Percentiles rank a stretch among this genome's conserved stretches.
Conservation (phyloP, 2,329 filamentous ascomycete species). For the Aspergillus awamori region DNA sequence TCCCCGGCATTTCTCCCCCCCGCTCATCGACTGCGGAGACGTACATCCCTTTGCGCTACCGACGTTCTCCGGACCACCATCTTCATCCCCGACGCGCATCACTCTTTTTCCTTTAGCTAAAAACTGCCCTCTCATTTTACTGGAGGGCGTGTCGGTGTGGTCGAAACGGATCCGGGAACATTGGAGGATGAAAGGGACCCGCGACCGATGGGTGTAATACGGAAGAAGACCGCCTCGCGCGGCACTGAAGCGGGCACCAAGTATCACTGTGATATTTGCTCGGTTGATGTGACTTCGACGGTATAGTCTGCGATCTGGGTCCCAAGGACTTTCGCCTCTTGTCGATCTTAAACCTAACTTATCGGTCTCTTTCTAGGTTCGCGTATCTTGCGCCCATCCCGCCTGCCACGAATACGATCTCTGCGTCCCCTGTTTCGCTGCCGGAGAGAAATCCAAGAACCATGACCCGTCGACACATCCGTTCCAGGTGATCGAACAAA, state of each 20-base stretch:
- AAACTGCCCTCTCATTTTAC: slow-evolving; percentile 31
- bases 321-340: not conserved
- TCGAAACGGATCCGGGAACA: slow-evolving; percentile 37
- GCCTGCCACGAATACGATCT: slow-evolving; percentile 93
- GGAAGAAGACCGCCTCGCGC: slow-evolving; percentile 87
- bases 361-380: slow-evolving; percentile 64
- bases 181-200: slow-evolving; percentile 45
- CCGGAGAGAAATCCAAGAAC: slow-evolving; percentile 75
- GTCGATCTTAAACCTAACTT: slow-evolving; percentile 1
- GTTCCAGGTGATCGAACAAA: slow-evolving; percentile 94
- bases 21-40: slow-evolving; percentile 23
- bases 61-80: slow-evolving; percentile 3
- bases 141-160: slow-evolving; percentile 33
- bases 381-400: slow-evolving; percentile 84
- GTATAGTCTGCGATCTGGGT: slow-evolving; percentile 52
- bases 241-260: slow-evolving; percentile 88
- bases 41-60: slow-evolving; percentile 20
- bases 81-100: slow-evolving; percentile 6
- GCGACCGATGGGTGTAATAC: slow-evolving; percentile 81
- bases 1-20: slow-evolving; percentile 12
- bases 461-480: slow-evolving; percentile 86
- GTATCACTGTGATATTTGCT: slow-evolving; percentile 97
- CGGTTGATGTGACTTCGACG: slow-evolving; percentile 93
- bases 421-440: slow-evolving; percentile 91
- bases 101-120: not conserved